Conservation (phyloP, 2,329 filamentous ascomycete species). For the Hypoxylon sp. region DNA sequence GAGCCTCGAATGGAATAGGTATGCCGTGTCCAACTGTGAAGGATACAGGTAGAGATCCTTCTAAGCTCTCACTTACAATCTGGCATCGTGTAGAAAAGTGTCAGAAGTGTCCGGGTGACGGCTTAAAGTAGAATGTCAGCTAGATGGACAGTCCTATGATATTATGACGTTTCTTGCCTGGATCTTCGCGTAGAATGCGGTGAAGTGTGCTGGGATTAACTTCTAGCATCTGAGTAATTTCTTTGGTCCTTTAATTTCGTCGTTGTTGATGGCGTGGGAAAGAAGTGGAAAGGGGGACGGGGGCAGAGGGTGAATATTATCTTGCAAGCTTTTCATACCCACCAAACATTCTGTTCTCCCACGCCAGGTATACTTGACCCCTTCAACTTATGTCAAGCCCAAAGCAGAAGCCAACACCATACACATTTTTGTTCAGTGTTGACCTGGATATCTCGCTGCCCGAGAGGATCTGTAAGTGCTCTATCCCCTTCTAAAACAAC, state of each 20-base stretch:
- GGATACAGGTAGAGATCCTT: background rate
- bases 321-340: slow-evolving; percentile 37
- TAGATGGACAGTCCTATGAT: background rate
- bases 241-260: background rate
- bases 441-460: slow-evolving; percentile 35
- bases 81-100: slow-evolving; percentile 27
- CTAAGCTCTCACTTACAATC: background rate
- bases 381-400: slow-evolving; percentile 38
- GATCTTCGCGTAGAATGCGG: slow-evolving; percentile 34
- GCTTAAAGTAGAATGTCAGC: slow-evolving; percentile 16
- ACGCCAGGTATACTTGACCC: background rate
- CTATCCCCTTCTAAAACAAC: slow-evolving; percentile 30
- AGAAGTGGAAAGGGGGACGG: background rate
- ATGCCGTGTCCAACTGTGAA: slow-evolving; percentile 20
- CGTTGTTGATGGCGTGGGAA: background rate
- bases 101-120: slow-evolving; percentile 26
- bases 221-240: slow-evolving; percentile 14
- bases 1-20: slow-evolving; percentile 19
- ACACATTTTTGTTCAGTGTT: background rate
- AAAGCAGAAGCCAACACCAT: slow-evolving; percentile 29
- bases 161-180: slow-evolving; percentile 21
- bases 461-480: slow-evolving; percentile 12
- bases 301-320: slow-evolving; percentile 31
- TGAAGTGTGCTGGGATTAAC: slow-evolving; percentile 29
- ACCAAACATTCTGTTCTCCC: background rate